Evolutionary conservation across 2,329 filamentous ascomycete genomes (phyloP).

Genomic region (Penicillium fuscoglaucum): DNA sequence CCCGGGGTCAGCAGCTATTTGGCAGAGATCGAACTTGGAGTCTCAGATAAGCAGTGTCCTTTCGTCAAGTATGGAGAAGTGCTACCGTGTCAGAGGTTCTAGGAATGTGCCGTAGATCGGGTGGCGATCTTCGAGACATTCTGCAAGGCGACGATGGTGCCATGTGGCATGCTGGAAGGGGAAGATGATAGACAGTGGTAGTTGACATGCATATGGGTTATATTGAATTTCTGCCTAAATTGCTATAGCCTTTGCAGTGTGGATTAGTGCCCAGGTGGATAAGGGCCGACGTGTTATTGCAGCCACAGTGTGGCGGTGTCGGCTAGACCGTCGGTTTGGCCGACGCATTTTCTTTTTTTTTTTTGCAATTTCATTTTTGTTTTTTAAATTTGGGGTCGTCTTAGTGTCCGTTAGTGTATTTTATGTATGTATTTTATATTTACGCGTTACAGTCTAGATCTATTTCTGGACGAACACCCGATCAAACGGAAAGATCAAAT

Average conservation of each 20-base stretch:
- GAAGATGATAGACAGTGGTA: conserved; percentile 14
- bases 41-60: neutral
- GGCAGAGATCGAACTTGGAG: neutral
- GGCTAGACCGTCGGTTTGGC: neutral
- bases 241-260: too few relatives aligned
- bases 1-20: neutral
- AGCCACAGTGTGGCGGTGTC: conserved; percentile 11
- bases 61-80: conserved; percentile 25
- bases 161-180: conserved; percentile 23
- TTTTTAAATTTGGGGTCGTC: neutral
- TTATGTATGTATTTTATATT: neutral
- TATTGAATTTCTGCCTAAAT: conserved; percentile 1
- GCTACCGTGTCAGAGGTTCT: conserved; percentile 23
- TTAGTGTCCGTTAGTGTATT: neutral
- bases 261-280: neutral
- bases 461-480: conserved; percentile 7
- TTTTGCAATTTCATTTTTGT: too few relatives aligned
- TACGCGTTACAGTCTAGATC: neutral
- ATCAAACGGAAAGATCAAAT: conserved; percentile 1
- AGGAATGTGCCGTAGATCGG: conserved; percentile 23
- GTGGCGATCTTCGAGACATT: conserved; percentile 22
- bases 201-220: conserved; percentile 6
- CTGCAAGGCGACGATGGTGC: conserved; percentile 27
- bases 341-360: neutral
- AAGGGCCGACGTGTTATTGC: neutral